Conservation (phyloP, 2,329 filamentous ascomycete species). For the Penicillium sp. region DNA sequence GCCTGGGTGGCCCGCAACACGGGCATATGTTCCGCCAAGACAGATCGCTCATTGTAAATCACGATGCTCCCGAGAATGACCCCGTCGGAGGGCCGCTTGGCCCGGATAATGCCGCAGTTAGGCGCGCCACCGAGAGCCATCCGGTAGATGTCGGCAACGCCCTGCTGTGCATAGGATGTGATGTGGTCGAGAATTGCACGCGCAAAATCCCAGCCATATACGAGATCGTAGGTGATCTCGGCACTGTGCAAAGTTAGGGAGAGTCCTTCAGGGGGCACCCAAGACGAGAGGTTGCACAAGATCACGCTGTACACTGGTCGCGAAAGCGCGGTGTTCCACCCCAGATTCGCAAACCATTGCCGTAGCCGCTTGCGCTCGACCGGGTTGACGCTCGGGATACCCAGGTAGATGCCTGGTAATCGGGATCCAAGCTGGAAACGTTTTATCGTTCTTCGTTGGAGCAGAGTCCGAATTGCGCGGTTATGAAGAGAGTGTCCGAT, state of each 20-base stretch:
- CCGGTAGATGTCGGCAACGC: constrained; percentile 76
- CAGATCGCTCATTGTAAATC: constrained; percentile 69
- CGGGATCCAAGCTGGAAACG: constrained; percentile 78
- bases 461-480: constrained; percentile 72
- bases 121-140: constrained; percentile 69
- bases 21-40: constrained; percentile 68
- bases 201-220: constrained; percentile 75
- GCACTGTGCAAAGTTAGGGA: constrained; percentile 70
- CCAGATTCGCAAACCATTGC: constrained; percentile 86
- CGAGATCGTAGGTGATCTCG: constrained; percentile 76
- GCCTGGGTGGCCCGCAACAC: constrained; percentile 60
- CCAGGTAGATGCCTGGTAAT: constrained; percentile 81
- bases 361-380: constrained; percentile 60
- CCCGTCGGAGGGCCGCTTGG: constrained; percentile 67
- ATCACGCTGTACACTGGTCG: constrained; percentile 68
- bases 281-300: constrained; percentile 68
- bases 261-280: constrained; percentile 75
- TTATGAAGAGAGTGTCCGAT: constrained; percentile 89
- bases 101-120: constrained; percentile 77
- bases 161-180: constrained; percentile 69
- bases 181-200: constrained; percentile 73
- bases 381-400: constrained; percentile 69
- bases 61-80: constrained; percentile 76
- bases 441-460: constrained; percentile 69
- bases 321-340: constrained; percentile 74